These are phyloP conservation scores for Ceriops decandra DNA, from an alignment of 345 rosid genomes.

Conservation along the genomic window DNA sequence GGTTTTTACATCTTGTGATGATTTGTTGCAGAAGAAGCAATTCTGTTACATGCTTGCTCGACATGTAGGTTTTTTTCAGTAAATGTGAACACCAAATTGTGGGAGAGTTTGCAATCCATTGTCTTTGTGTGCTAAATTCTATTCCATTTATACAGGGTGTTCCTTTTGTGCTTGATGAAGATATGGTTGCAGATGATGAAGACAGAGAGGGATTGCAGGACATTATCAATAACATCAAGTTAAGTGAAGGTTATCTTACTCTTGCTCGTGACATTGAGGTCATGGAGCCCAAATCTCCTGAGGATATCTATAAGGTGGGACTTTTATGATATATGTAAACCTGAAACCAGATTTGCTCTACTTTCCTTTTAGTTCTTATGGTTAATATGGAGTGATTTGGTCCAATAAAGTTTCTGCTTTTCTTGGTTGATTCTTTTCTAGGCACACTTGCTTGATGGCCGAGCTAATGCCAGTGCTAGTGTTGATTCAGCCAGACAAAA, in stretches of 20 bases:
- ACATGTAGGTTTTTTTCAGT: constrained; percentile 55
- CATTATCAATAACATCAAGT: constrained; percentile 65
- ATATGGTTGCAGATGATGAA: constrained; percentile 53
- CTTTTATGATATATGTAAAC: not conserved
- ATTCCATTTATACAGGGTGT: constrained; percentile 51
- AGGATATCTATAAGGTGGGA: constrained; percentile 91
- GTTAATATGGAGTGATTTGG: not conserved
- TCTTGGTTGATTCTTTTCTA: constrained; percentile 22
- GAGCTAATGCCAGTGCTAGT: constrained; percentile 68
- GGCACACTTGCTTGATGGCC: constrained; percentile 96
- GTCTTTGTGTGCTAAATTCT: constrained; percentile 9
- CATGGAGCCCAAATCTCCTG: constrained; percentile 96
- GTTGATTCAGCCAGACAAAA: constrained; percentile 94
- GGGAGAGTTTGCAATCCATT: not conserved
- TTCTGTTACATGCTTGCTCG: constrained; percentile 86
- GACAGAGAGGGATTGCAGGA: constrained; percentile 73
- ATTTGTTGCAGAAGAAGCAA: constrained; percentile 66
- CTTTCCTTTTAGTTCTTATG: not conserved
- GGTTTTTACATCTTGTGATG: constrained; percentile 71
- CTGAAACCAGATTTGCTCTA: not conserved
- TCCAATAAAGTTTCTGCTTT: constrained; percentile 7
- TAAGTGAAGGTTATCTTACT: constrained; percentile 89
- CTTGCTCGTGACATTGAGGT: constrained; percentile 99
- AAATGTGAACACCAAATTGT: not conserved
- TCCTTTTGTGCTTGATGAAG: constrained; percentile 64